phyloP scores from a whole-genome alignment of 371 early-diverging fungal genomes.

The Actinomortierella ambigua region DNA sequence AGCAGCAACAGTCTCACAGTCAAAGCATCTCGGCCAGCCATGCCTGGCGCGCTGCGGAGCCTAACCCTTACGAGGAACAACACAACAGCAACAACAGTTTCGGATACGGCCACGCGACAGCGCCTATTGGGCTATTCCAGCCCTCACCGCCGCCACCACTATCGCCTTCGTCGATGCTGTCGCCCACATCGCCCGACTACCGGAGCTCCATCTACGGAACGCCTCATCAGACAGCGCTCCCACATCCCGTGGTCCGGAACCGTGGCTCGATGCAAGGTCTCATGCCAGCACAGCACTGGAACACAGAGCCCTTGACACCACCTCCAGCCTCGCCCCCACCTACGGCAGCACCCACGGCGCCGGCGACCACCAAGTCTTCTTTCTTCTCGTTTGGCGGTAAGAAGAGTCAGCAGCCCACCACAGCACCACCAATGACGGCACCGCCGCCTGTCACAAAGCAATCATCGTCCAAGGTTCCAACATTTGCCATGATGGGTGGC shows the following conservation, averaged over 20 bases:
- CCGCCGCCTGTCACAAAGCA: conserved; percentile 20
- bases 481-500: conserved; percentile 15
- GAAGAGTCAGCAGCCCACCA: conserved; percentile 17
- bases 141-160: conserved; percentile 32
- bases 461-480: conserved; percentile 11
- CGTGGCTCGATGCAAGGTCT: conserved; percentile 27
- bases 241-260: conserved; percentile 42
- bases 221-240: conserved; percentile 26
- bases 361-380: conserved; percentile 16
- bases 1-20: conserved; percentile 43
- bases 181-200: conserved; percentile 22
- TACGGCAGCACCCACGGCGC: conserved; percentile 9
- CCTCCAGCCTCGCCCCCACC: conserved; percentile 44
- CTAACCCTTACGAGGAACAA: conserved; percentile 14
- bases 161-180: conserved; percentile 21
- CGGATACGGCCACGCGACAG: not conserved
- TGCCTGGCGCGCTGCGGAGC: conserved; percentile 40
- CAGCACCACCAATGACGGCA: conserved; percentile 37
- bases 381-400: conserved; percentile 23
- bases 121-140: conserved; percentile 22
- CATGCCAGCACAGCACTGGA: conserved; percentile 24
- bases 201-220: conserved; percentile 26
- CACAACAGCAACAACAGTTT: conserved; percentile 11
- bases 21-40: conserved; percentile 46
- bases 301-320: conserved; percentile 42